These are phyloP conservation scores for Diutina rugosa DNA, from an alignment of 1,139 yeast species.

Conservation along the genomic window DNA sequence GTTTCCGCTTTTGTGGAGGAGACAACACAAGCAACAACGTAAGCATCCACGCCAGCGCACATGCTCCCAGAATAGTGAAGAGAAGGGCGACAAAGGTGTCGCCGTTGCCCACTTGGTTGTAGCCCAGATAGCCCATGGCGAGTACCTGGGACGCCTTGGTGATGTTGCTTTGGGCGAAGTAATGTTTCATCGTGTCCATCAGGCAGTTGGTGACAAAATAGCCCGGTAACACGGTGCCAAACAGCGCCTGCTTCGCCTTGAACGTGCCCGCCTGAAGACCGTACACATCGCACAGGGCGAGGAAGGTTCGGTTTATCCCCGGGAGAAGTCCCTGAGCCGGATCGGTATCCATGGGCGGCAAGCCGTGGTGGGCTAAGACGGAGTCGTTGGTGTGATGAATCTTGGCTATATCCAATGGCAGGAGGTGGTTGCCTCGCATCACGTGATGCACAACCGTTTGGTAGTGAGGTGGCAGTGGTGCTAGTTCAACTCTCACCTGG, in stretches of 20 bases:
- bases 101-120: slow-evolving; percentile 20
- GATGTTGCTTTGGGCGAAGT: not conserved
- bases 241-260: not conserved
- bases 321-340: not conserved
- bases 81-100: slow-evolving; percentile 32
- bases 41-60: slow-evolving; percentile 36
- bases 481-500: too few relatives aligned
- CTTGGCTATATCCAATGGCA: not conserved
- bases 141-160: not conserved
- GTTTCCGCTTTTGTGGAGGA: slow-evolving; percentile 31
- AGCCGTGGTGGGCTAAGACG: not conserved
- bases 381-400: not conserved
- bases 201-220: slow-evolving; percentile 32
- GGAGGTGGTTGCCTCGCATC: not conserved
- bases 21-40: slow-evolving; percentile 31
- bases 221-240: slow-evolving; percentile 19
- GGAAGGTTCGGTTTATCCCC: not conserved
- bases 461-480: not conserved
- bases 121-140: not conserved
- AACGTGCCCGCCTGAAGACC: not conserved
- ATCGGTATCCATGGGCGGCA: not conserved
- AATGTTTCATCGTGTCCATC: slow-evolving; percentile 4
- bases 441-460: not conserved
- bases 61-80: slow-evolving; percentile 27
- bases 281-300: not conserved